These are phyloP conservation scores for Coleophoma cylindrospora DNA, from an alignment of 2,329 filamentous ascomycete genomes.

Conservation along the genomic window DNA sequence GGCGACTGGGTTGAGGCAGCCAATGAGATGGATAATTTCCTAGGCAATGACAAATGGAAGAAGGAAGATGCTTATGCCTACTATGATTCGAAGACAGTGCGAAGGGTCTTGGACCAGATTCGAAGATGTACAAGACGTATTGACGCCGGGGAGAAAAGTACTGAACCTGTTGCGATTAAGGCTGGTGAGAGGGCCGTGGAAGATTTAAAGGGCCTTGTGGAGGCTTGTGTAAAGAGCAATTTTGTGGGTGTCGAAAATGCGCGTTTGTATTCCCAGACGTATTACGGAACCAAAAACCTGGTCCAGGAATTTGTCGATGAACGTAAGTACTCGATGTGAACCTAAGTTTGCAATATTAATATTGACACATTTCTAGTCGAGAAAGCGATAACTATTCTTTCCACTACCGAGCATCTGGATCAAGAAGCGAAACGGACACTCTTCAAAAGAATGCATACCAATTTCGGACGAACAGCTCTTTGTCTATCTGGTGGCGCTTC, in stretches of 20 bases:
- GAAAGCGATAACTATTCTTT: conserved; percentile 60
- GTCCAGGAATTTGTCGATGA: conserved; percentile 90
- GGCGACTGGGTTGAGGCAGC: conserved; percentile 79
- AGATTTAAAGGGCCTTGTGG: conserved; percentile 71
- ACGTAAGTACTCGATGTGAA: conserved; percentile 38
- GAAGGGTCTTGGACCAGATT: conserved; percentile 72
- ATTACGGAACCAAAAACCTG: conserved; percentile 93
- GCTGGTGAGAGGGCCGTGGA: conserved; percentile 54
- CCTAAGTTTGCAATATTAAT: not conserved
- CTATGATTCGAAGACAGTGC: conserved; percentile 84
- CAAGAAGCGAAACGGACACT: conserved; percentile 71
- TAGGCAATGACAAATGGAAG: conserved; percentile 80
- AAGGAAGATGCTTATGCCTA: conserved; percentile 73
- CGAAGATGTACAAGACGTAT: conserved; percentile 49
- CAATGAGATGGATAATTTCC: conserved; percentile 69
- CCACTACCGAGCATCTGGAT: conserved; percentile 61
- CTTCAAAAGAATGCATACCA: conserved; percentile 85
- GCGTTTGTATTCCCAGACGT: conserved; percentile 92
- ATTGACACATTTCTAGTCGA: conserved; percentile 44
- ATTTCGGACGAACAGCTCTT: conserved; percentile 87
- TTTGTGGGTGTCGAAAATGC: conserved; percentile 94
- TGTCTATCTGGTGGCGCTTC: conserved; percentile 91
- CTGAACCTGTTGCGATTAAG: not conserved
- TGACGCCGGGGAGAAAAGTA: conserved; percentile 49
- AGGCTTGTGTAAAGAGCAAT: conserved; percentile 95